Evolutionary conservation across 106 monocot genomes (phyloP).

Genomic region (Hemerocallis citrina): DNA sequence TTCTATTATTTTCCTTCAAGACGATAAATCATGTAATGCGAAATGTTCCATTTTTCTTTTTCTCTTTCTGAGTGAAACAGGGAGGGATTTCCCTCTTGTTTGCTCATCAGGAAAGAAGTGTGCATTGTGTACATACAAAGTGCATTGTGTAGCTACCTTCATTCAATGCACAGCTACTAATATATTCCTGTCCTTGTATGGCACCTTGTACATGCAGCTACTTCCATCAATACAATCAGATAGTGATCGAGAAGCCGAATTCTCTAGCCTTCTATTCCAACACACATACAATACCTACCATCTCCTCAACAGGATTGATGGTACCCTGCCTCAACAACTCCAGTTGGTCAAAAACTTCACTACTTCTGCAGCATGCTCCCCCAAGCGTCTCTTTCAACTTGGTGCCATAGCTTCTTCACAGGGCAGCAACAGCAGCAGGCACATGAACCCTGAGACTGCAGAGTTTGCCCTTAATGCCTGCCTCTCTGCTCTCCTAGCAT

Average conservation of each 20-base stretch:
- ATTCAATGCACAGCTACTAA: too few relatives aligned
- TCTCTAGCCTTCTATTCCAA: conserved; percentile 42
- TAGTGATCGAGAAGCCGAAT: conserved; percentile 15
- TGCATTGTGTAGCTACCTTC: too few relatives aligned
- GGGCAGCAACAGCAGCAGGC: conserved; percentile 26
- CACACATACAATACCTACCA: conserved; percentile 70
- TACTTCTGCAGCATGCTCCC: conserved; percentile 41
- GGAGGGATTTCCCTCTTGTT: too few relatives aligned
- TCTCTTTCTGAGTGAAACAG: too few relatives aligned
- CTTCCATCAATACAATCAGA: conserved; percentile 26
- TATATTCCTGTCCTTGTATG: too few relatives aligned
- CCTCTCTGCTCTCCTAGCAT: conserved; percentile 51
- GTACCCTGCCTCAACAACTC: conserved; percentile 39
- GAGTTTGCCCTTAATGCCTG: conserved; percentile 46
- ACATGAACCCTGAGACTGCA: conserved; percentile 48
- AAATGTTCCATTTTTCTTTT: too few relatives aligned
- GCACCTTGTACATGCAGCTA: conserved; percentile 52
- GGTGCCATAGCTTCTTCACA: conserved; percentile 42
- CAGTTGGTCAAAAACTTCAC: conserved; percentile 70
- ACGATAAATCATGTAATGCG: too few relatives aligned
- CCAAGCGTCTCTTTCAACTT: conserved; percentile 63
- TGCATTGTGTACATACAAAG: too few relatives aligned
- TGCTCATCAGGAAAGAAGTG: too few relatives aligned
- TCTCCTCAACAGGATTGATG: conserved; percentile 42
- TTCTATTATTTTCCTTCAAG: too few relatives aligned